Evolutionary conservation across 208 protist genomes (phyloP).

Genomic region (Angomonas ambiguus): DNA sequence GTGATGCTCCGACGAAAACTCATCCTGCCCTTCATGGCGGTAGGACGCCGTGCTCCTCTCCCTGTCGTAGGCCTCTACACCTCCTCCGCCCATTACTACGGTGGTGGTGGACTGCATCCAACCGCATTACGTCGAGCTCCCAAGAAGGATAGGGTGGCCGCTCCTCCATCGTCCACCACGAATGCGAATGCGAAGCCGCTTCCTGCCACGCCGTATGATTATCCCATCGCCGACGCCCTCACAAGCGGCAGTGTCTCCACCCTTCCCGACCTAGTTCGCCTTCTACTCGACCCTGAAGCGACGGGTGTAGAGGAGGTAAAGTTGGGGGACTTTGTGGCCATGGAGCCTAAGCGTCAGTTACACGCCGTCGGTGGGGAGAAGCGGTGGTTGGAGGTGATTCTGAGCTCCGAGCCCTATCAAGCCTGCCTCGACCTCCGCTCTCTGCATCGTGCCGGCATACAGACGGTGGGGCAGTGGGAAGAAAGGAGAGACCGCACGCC

Average conservation of each 20-base stretch:
- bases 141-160: not conserved
- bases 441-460: conserved; percentile 59
- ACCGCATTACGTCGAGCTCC: conserved; percentile 12
- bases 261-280: conserved; percentile 47
- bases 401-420: conserved; percentile 58
- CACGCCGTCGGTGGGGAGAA: conserved; percentile 40
- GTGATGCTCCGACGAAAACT: too few species aligned
- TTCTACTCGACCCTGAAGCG: conserved; percentile 59
- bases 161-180: not conserved
- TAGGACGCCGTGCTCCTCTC: too few species aligned
- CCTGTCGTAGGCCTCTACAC: too few species aligned
- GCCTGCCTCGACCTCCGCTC: conserved; percentile 55
- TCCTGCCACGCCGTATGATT: conserved; percentile 12
- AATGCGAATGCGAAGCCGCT: not conserved
- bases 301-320: conserved; percentile 52
- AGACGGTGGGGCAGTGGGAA: conserved; percentile 65
- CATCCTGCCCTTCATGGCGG: too few species aligned
- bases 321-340: conserved; percentile 63
- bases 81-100: too few species aligned
- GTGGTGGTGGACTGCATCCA: conserved; percentile 10
- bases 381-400: conserved; percentile 50
- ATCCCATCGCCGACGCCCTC: conserved; percentile 16
- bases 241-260: conserved; percentile 11
- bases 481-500: conserved; percentile 61
- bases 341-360: conserved; percentile 58